Percentiles rank a stretch among this genome's conserved stretches.
phyloP scores from a whole-genome alignment of 1,284 basidiomycete genomes.

The Ceratobasidium sp. region DNA sequence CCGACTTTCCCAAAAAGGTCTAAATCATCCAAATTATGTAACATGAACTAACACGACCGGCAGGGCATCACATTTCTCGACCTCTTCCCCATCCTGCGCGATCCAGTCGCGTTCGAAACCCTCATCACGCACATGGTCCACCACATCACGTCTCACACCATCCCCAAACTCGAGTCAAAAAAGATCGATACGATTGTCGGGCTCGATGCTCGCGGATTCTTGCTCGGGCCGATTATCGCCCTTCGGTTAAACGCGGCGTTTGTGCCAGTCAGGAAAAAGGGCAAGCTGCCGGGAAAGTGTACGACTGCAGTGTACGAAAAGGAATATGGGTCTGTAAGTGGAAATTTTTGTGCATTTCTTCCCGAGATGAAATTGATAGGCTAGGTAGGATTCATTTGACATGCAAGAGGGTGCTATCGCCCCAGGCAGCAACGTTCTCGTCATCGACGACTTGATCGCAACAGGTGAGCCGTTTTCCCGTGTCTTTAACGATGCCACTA shows the following conservation, averaged over 20 bases:
- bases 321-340: conserved; percentile 86
- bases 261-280: conserved; percentile 93
- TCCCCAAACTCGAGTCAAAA: conserved; percentile 48
- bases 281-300: conserved; percentile 91
- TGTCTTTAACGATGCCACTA: background rate
- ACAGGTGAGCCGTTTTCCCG: conserved; percentile 66
- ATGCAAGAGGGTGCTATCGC: conserved; percentile 90
- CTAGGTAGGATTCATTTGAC: conserved; percentile 83
- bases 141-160: conserved; percentile 60
- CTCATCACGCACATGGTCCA: conserved; percentile 90
- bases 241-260: conserved; percentile 92
- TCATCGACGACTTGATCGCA: conserved; percentile 96
- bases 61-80: conserved; percentile 86
- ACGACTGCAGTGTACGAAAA: conserved; percentile 84
- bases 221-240: conserved; percentile 93
- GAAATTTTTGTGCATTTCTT: background rate
- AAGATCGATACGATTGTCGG: conserved; percentile 96
- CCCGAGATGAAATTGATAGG: background rate
- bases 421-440: conserved; percentile 83
- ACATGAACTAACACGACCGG: background rate
- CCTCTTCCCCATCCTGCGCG: conserved; percentile 87
- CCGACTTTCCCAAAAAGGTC: conserved; percentile 90
- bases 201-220: conserved; percentile 95
- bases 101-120: conserved; percentile 86
- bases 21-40: conserved; percentile 38